Evolutionary conservation across 2,329 filamentous ascomycete genomes (phyloP).

Genomic region (Neonectria hederae): DNA sequence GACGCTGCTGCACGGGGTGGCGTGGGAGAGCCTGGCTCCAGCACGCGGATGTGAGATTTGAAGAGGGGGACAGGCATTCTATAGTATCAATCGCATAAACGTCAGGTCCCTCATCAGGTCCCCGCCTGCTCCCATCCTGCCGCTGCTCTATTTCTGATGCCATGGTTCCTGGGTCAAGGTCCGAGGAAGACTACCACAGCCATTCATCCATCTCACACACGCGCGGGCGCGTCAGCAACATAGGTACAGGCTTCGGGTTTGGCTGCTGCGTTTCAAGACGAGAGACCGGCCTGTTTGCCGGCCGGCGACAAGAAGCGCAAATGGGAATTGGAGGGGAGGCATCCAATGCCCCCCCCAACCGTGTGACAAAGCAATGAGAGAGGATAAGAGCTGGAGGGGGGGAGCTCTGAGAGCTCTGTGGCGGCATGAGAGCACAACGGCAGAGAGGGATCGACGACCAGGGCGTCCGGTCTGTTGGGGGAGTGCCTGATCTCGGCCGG

Average conservation of each 20-base stretch:
- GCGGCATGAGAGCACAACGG: conserved; percentile 18
- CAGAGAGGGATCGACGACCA: conserved; percentile 41
- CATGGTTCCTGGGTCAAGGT: conserved; percentile 10
- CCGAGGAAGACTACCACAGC: conserved; percentile 4
- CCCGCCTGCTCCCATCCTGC: conserved; percentile 14
- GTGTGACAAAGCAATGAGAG: conserved; percentile 30
- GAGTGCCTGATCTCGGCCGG: conserved; percentile 22
- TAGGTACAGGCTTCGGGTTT: not conserved
- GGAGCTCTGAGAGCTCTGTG: not conserved
- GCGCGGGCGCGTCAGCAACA: conserved; percentile 9
- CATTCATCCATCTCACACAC: not conserved
- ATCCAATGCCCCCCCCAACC: conserved; percentile 25
- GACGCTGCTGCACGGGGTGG: conserved; percentile 33
- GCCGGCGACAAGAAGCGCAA: conserved; percentile 16
- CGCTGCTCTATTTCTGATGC: conserved; percentile 21
- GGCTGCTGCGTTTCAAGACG: conserved; percentile 34
- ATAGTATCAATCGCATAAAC: conserved; percentile 14
- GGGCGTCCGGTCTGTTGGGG: conserved; percentile 37
- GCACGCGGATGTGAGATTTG: conserved; percentile 2
- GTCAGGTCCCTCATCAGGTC: not conserved
- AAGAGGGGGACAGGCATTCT: conserved; percentile 10
- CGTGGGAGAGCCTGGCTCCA: conserved; percentile 21
- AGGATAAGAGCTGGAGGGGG: conserved; percentile 21
- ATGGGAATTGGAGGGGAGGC: conserved; percentile 29
- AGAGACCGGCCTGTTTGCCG: conserved; percentile 6